Percentiles rank a stretch among this genome's conserved stretches.
phyloP scores from a whole-genome alignment of 495 filamentous ascomycete genomes.

The Neurospora cerealis region DNA sequence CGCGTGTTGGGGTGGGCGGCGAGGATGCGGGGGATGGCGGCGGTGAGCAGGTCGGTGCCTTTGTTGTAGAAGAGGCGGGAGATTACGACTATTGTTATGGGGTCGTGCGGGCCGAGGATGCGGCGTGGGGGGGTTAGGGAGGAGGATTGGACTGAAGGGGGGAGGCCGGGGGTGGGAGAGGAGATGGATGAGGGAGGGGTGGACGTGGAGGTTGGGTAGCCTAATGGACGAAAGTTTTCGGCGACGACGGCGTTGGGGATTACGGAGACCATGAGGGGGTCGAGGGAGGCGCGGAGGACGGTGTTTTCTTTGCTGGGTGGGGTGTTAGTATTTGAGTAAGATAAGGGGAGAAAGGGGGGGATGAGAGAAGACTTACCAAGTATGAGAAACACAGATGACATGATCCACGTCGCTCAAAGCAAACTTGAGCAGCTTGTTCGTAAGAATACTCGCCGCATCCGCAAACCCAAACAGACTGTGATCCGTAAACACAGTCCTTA shows the following conservation, averaged over 20 bases:
- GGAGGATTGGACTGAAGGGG: slow-evolving; percentile 4
- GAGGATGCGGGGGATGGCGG: slow-evolving; percentile 85
- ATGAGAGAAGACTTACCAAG: slow-evolving; percentile 52
- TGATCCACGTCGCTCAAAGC: slow-evolving; percentile 94
- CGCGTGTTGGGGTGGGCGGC: slow-evolving; percentile 83
- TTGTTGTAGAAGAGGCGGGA: slow-evolving; percentile 99
- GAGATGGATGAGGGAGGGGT: slow-evolving; percentile 20
- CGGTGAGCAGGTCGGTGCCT: slow-evolving; percentile 89
- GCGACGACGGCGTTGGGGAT: slow-evolving; percentile 97
- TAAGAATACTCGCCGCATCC: slow-evolving; percentile 89
- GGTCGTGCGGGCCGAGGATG: slow-evolving; percentile 67
- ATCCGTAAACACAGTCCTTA: slow-evolving; percentile 93
- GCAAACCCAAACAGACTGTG: slow-evolving; percentile 98
- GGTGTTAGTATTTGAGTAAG: slow-evolving; percentile 3
- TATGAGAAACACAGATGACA: slow-evolving; percentile 96
- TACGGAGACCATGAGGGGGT: slow-evolving; percentile 93
- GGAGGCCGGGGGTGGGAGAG: slow-evolving; percentile 14
- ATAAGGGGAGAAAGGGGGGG: not conserved
- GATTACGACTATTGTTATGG: slow-evolving; percentile 92
- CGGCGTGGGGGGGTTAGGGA: not conserved
- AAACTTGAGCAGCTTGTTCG: slow-evolving; percentile 95
- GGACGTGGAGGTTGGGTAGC: slow-evolving; percentile 25
- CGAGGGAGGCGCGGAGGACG: slow-evolving; percentile 84
- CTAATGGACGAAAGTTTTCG: slow-evolving; percentile 78
- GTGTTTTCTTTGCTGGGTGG: slow-evolving; percentile 85